phyloP scores from a whole-genome alignment of 371 early-diverging fungal species.

The Rhizomucor miehei region DNA sequence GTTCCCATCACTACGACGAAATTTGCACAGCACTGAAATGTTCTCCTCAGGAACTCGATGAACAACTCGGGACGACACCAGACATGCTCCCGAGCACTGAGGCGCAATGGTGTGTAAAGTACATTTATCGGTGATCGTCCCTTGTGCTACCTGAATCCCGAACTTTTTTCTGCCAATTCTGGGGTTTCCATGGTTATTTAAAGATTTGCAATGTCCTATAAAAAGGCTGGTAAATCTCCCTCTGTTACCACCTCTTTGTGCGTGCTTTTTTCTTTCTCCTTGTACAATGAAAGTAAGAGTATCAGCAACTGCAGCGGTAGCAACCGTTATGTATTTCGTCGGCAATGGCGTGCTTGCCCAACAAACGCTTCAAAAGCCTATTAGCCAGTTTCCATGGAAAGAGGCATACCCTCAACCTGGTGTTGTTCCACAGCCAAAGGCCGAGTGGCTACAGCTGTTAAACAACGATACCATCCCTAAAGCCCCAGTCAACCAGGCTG shows the following conservation, averaged over 20 bases:
- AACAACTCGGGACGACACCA: slow-evolving; percentile 32
- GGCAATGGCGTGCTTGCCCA: too few relatives aligned
- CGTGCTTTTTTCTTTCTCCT: too few relatives aligned
- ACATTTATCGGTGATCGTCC: slow-evolving; percentile 12
- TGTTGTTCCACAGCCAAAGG: slow-evolving; percentile 30
- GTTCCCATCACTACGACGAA: slow-evolving; percentile 71
- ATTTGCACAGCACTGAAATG: slow-evolving; percentile 66
- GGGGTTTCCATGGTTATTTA: slow-evolving; percentile 2
- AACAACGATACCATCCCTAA: slow-evolving; percentile 29
- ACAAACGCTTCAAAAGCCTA: too few relatives aligned
- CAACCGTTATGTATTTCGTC: too few relatives aligned
- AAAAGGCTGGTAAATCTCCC: too few relatives aligned
- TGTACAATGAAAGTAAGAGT: too few relatives aligned
- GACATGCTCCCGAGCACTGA: neutral
- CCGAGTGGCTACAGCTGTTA: slow-evolving; percentile 43
- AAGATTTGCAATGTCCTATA: too few relatives aligned
- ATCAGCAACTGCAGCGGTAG: too few relatives aligned
- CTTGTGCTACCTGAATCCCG: slow-evolving; percentile 1
- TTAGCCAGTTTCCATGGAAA: slow-evolving; percentile 25
- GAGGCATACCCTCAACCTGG: slow-evolving; percentile 32
- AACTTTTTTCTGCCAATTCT: slow-evolving; percentile 1
- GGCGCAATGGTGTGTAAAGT: slow-evolving; percentile 14
- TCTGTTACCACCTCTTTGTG: too few relatives aligned
- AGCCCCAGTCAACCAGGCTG: slow-evolving; percentile 27
- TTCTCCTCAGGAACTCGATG: slow-evolving; percentile 56